phyloP scores from a whole-genome alignment of 768 basidiomycete genomes.

The Kwoniella europaea region DNA sequence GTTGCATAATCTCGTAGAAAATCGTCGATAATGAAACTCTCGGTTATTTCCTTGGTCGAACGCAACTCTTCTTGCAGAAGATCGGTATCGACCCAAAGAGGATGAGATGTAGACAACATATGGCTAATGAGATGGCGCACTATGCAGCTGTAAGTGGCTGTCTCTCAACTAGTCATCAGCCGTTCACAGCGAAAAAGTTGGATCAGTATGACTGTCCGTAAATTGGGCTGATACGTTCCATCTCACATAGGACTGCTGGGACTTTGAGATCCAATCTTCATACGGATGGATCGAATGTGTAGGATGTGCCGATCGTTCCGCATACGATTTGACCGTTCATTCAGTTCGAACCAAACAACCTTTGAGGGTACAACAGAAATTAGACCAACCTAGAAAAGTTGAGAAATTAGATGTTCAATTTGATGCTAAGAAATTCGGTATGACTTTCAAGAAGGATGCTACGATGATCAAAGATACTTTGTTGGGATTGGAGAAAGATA shows the following conservation, averaged over 20 bases:
- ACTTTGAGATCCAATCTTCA: constrained; percentile 94
- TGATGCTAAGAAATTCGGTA: constrained; percentile 86
- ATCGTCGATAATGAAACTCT: constrained; percentile 96
- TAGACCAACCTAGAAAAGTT: constrained; percentile 81
- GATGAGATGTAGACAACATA: constrained; percentile 94
- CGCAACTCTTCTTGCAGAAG: constrained; percentile 83
- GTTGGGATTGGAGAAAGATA: constrained; percentile 69
- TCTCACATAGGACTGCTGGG: constrained; percentile 80
- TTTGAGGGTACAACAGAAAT: constrained; percentile 80
- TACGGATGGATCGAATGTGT: constrained; percentile 98
- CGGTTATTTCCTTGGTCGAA: constrained; percentile 94
- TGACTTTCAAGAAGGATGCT: constrained; percentile 85
- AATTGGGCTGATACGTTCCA: too few species aligned
- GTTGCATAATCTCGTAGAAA: constrained; percentile 59
- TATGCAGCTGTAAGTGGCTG: constrained; percentile 69
- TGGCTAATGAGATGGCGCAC: constrained; percentile 99
- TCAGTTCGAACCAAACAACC: constrained; percentile 79
- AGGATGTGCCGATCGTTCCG: constrained; percentile 96
- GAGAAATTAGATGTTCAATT: constrained; percentile 79
- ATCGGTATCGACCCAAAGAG: constrained; percentile 85
- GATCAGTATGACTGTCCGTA: too few species aligned
- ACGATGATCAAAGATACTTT: constrained; percentile 63
- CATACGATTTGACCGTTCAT: constrained; percentile 94
- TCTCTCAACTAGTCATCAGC: too few species aligned
- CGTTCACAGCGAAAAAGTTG: too few species aligned